Conservation (phyloP, 371 early-diverging fungal species). For the Cokeromyces recurvatus region DNA sequence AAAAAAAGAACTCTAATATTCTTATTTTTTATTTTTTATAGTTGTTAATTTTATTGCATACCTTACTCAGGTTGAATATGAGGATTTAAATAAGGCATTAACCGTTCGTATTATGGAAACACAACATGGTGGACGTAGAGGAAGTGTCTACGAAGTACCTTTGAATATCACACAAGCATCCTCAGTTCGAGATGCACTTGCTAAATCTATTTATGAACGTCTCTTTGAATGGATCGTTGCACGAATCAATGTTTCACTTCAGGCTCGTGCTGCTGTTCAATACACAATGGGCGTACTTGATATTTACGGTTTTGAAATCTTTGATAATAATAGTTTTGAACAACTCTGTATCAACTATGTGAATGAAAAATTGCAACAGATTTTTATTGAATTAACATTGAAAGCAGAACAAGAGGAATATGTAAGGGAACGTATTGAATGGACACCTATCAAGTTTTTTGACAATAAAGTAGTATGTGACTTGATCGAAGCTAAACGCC, state of each 20-base stretch:
- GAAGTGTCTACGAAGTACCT: constrained; percentile 76
- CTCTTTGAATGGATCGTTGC: constrained; percentile 90
- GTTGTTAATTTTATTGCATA: constrained; percentile 75
- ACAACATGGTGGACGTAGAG: constrained; percentile 73
- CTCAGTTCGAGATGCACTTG: constrained; percentile 81
- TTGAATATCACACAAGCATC: constrained; percentile 79
- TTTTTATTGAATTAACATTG: constrained; percentile 98
- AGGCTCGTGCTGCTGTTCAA: constrained; percentile 56
- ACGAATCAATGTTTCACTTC: constrained; percentile 75
- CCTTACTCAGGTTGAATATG: constrained; percentile 66
- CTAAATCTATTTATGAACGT: constrained; percentile 79
- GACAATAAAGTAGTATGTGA: constrained; percentile 98
- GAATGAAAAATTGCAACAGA: constrained; percentile 99
- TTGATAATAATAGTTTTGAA: constrained; percentile 98
- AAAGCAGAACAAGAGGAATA: constrained; percentile 98
- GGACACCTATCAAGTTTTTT: constrained; percentile 99
- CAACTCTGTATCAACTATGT: constrained; percentile 99
- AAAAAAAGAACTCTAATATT: no score
- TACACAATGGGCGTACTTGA: constrained; percentile 93
- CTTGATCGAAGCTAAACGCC: constrained; percentile 93
- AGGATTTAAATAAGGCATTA: constrained; percentile 60
- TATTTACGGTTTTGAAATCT: constrained; percentile 96
- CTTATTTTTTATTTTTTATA: constrained; percentile 7
- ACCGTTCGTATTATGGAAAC: constrained; percentile 74
- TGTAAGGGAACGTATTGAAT: constrained; percentile 93